These are phyloP conservation scores for Leishmania guyanensis DNA, from an alignment of 208 protist genomes.

Conservation along the genomic window DNA sequence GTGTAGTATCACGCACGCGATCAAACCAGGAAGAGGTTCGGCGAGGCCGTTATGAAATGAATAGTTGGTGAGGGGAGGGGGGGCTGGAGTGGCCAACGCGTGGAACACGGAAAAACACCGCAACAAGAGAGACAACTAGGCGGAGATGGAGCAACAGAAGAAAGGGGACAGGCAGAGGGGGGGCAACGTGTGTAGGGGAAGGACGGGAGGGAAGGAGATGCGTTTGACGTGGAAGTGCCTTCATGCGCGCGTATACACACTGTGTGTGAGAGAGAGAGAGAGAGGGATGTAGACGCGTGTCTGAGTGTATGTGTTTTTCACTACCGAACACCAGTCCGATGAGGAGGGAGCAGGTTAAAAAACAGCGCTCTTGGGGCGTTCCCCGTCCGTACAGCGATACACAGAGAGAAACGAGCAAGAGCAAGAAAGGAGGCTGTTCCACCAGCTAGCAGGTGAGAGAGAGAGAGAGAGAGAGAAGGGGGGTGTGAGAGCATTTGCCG, in stretches of 20 bases:
- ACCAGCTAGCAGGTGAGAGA: neutral
- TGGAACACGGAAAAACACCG: constrained; percentile 1
- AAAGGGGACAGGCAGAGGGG: neutral
- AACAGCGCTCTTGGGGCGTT: neutral
- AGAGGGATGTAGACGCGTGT: neutral
- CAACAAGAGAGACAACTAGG: constrained; percentile 18
- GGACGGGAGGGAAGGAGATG: neutral
- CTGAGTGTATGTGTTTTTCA: neutral
- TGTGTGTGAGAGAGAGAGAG: neutral
- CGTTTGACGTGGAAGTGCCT: neutral
- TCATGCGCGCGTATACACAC: neutral
- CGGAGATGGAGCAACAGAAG: neutral
- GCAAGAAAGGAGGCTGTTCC: neutral
- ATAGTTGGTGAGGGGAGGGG: neutral
- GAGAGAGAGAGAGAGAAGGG: neutral
- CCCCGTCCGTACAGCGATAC: neutral
- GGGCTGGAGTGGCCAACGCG: neutral
- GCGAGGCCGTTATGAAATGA: neutral
- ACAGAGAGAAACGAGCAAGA: neutral
- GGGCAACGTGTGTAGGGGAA: neutral
- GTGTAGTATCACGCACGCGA: neutral
- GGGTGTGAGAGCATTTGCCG: neutral
- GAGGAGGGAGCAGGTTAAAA: neutral
- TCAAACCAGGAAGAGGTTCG: neutral
- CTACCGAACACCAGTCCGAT: neutral